Base-by-base conservation (phyloP, 208 protist genomes). In the Naegleria lovaniensis region DNA sequence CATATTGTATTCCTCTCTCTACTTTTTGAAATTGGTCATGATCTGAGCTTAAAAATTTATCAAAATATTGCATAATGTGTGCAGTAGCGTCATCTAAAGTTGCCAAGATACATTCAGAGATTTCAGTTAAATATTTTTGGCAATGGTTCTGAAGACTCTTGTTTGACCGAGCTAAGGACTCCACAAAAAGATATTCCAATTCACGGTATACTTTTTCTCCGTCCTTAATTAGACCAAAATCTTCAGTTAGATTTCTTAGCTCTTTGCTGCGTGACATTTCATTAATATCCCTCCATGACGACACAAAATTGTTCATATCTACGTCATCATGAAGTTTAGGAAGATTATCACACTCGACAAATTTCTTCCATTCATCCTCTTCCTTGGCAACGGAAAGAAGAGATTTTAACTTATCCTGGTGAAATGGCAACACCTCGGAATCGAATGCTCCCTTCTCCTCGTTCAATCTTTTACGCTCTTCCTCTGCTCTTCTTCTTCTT, bases 301-400 rank as follows among this genome's bases (percentile, higher is more conserved):
- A 79, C 25, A 79, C n/a, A 79, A 79, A 79, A 36, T 79, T 79
- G 36, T 79, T 79, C 67, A 79, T 79, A 79, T 79, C 67, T 15
- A 79, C 67, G 2, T 36, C 29, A 9, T 79, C 67, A 79, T 79
- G 2, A 29, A 79, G 16, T 33, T 79, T 79, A 1, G 67, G 67
- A 36, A 79, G 67, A 79, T 79, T 79, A 13, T 79, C 29, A 79
- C 67, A 79, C 7, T 79, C 25, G 6, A 79, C 67, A 79, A 79
- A 79, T 79, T 36, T 29, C 0, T 79, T 79, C 67, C 67, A 79
- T 36, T 79, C 67, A 29, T 67, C 55, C 25, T 79, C 67, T 79
- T 79, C 67, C 25, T 79, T 29, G 0, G 67, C 67, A 67, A 67
- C 13, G 3, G 22, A 29, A 15, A 67, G 11, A 29, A 67, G 55